Evolutionary conservation across 768 basidiomycete species (phyloP), one percentile per base, ranked within the genome.

Genomic region (Pulveroboletus frians): DNA sequence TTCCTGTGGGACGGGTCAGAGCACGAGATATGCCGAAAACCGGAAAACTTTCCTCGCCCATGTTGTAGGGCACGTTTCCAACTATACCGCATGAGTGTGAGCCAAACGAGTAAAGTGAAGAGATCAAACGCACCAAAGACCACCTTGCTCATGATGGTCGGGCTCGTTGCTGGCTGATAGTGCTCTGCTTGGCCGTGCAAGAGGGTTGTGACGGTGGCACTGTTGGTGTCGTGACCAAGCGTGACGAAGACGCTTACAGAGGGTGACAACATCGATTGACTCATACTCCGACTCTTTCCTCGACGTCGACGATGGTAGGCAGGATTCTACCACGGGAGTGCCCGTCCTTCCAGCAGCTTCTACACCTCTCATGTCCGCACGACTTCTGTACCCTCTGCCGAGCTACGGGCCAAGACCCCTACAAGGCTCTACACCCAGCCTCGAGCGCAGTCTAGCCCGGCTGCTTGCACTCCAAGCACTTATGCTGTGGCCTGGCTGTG

Each of bases 41-140:
- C 7, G 14, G 20, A 31, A 51, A 18, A 46, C 76, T 36, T 64
- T 68, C 80, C 73, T 92, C 89, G 37, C 80, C 84, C 85, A 91
- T 90, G 61, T 85, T 90, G 69, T 92, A 92, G 20, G 89, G 89
- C 8, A 92, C 88, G 77, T 92, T 92, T 49, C 89, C 89, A 41
- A 92, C 89, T 87, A 54, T 36, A 26, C 21, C 10, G 18, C 37
- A 27, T 21, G 11, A 47, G 18, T 0, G 17, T 62, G 35, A 57
- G 59, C 1, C 9, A 6, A 21, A 31, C 29, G n/a, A 23, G 26
- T 1, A n/a, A 13, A 8, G 3, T 29, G n/a, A 42, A 37, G 30
- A 36, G 4, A 13, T 26, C 14, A 27, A 9, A 69, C 78, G 48
- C 56, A 85, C 86, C 85, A 54, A 85, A 85, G 14, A 85, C 84